These are phyloP conservation scores for Zasmidium cellare DNA, from an alignment of 2,329 filamentous ascomycete genomes.

Conservation along the genomic window DNA sequence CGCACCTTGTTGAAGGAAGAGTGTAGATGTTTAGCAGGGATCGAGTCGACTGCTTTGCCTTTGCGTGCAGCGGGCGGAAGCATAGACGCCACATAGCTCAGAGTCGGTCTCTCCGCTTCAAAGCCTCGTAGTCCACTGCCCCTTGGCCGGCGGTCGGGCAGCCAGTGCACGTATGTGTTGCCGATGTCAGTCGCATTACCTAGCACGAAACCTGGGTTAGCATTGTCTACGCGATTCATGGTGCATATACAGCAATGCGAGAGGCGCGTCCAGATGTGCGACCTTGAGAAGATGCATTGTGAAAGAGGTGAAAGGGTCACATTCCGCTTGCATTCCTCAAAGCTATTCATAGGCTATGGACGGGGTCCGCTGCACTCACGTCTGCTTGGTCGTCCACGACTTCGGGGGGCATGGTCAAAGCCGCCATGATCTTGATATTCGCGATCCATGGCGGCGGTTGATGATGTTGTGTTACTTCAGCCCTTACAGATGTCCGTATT, in stretches of 20 bases:
- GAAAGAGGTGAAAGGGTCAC: background rate
- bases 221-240: background rate
- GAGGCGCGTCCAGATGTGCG: background rate
- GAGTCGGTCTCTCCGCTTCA: constrained; percentile 79
- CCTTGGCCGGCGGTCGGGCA: constrained; percentile 75
- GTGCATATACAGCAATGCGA: background rate
- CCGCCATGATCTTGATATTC: constrained; percentile 28
- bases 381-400: constrained; percentile 26
- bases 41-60: constrained; percentile 75
- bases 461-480: background rate
- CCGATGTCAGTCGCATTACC: constrained; percentile 38
- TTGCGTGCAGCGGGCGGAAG: constrained; percentile 77
- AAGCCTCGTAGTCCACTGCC: constrained; percentile 71
- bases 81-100: constrained; percentile 91
- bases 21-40: constrained; percentile 93
- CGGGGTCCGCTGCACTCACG: constrained; percentile 19
- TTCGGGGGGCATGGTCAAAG: constrained; percentile 21
- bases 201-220: constrained; percentile 17
- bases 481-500: background rate
- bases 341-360: constrained; percentile 17
- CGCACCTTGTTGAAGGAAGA: constrained; percentile 99
- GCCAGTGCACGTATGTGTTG: constrained; percentile 66
- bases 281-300: background rate
- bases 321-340: constrained; percentile 16
- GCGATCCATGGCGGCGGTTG: constrained; percentile 28